These are phyloP conservation scores for Hermanozyma aechmeae DNA, from an alignment of 805 yeast genomes.

Conservation along the genomic window DNA sequence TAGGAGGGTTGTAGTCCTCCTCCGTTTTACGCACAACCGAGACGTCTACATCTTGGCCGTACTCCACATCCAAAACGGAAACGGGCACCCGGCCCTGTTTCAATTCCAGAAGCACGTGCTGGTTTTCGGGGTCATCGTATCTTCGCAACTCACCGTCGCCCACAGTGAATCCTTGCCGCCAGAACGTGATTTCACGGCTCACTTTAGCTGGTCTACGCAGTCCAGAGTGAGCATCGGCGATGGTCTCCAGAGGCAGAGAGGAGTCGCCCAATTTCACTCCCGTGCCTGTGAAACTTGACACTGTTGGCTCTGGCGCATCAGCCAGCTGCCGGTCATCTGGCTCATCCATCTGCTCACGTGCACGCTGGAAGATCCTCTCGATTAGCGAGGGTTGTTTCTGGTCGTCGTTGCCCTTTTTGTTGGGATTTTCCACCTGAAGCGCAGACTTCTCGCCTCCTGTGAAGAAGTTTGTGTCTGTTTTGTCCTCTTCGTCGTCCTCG, in stretches of 20 bases:
- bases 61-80: conserved; percentile 67
- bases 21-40: conserved; percentile 73
- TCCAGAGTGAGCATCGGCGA: conserved; percentile 20
- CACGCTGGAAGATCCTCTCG: conserved; percentile 61
- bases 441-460: conserved; percentile 73
- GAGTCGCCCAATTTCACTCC: conserved; percentile 47
- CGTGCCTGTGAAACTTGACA: conserved; percentile 34
- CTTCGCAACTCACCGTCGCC: conserved; percentile 83
- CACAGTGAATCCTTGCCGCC: conserved; percentile 94
- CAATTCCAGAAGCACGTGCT: conserved; percentile 65
- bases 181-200: conserved; percentile 77
- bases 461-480: conserved; percentile 45
- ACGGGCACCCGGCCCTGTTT: conserved; percentile 89
- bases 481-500: conserved; percentile 44
- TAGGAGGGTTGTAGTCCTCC: conserved; percentile 72
- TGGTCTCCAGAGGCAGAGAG: conserved; percentile 24
- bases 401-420: conserved; percentile 28
- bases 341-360: conserved; percentile 37
- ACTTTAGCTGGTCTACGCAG: conserved; percentile 37
- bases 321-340: conserved; percentile 28
- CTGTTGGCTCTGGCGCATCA: conserved; percentile 10
- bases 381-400: conserved; percentile 35
- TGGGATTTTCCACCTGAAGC: conserved; percentile 71
- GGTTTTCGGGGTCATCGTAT: conserved; percentile 90
- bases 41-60: conserved; percentile 92